These are phyloP conservation scores for Trichophyton simii DNA, from an alignment of 2,329 filamentous ascomycete genomes.

Conservation along the genomic window DNA sequence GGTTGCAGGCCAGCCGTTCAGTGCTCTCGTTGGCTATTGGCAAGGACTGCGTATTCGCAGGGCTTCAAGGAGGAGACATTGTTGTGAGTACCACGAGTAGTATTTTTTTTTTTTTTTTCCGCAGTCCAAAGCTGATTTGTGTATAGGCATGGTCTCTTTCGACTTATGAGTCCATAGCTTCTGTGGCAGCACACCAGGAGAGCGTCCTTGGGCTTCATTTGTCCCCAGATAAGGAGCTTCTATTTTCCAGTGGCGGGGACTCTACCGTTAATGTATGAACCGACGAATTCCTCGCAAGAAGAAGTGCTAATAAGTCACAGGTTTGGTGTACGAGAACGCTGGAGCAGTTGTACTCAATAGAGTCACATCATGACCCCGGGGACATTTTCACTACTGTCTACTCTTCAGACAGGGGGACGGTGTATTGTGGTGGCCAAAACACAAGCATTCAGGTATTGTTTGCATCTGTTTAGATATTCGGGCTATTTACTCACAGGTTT, in stretches of 20 bases:
- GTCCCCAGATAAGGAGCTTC: slow-evolving; percentile 57
- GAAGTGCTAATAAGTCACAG: slow-evolving; percentile 22
- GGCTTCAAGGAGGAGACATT: slow-evolving; percentile 87
- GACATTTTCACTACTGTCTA: slow-evolving; percentile 95
- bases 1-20: slow-evolving; percentile 30
- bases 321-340: slow-evolving; percentile 73
- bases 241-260: slow-evolving; percentile 90
- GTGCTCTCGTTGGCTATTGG: slow-evolving; percentile 68
- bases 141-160: slow-evolving; percentile 65
- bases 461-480: not conserved
- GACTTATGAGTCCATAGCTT: slow-evolving; percentile 67
- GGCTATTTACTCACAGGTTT: not conserved
- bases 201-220: slow-evolving; percentile 79
- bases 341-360: slow-evolving; percentile 71
- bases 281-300: not conserved
- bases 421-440: slow-evolving; percentile 89
- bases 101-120: too few species aligned
- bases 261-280: slow-evolving; percentile 66
- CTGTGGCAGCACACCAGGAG: slow-evolving; percentile 79
- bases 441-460: slow-evolving; percentile 63
- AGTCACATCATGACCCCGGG: slow-evolving; percentile 85
- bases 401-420: slow-evolving; percentile 61
- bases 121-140: not conserved
- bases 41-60: slow-evolving; percentile 71
- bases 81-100: slow-evolving; percentile 39